Evolutionary conservation across 148 eudicot genomes (phyloP).

Genomic region (Agrostemma githago): DNA sequence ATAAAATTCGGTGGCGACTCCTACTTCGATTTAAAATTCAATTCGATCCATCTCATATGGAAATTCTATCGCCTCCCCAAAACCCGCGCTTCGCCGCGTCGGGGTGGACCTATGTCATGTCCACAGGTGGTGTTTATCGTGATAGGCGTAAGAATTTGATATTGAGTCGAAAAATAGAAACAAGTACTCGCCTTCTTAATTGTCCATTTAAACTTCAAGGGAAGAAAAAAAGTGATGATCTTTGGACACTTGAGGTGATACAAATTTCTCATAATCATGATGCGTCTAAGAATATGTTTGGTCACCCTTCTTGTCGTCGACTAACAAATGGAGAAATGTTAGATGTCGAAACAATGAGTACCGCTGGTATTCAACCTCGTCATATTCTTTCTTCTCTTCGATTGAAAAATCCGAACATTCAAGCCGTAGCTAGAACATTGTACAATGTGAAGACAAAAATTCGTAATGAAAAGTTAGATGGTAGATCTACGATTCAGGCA

Average conservation of each 20-base stretch:
- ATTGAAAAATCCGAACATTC: slow-evolving; percentile 9
- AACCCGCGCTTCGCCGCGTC: too few relatives aligned
- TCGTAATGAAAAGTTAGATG: slow-evolving; percentile 1
- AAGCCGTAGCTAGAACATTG: slow-evolving; percentile 3
- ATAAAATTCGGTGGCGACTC: too few relatives aligned
- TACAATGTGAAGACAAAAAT: slow-evolving; percentile 17
- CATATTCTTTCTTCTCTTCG: slow-evolving; percentile 4
- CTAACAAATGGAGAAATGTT: neutral
- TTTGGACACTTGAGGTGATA: slow-evolving; percentile 5
- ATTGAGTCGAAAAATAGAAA: neutral
- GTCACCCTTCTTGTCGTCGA: slow-evolving; percentile 9
- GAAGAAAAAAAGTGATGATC: neutral
- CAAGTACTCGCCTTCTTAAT: slow-evolving; percentile 8
- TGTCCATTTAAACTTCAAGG: slow-evolving; percentile 12
- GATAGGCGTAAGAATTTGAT: neutral
- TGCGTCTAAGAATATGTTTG: neutral
- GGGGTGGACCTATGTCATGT: too few relatives aligned
- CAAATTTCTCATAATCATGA: slow-evolving; percentile 15
- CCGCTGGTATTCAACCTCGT: neutral
- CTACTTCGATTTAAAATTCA: too few relatives aligned
- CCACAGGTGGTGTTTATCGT: slow-evolving; percentile 6
- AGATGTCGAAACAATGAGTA: slow-evolving; percentile 1
- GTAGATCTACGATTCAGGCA: too few relatives aligned
- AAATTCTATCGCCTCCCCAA: too few relatives aligned
- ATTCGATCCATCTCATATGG: too few relatives aligned